These are phyloP conservation scores for Sugiyamaella boreocaroliniensis DNA, from an alignment of 805 yeast genomes.

Conservation along the genomic window DNA sequence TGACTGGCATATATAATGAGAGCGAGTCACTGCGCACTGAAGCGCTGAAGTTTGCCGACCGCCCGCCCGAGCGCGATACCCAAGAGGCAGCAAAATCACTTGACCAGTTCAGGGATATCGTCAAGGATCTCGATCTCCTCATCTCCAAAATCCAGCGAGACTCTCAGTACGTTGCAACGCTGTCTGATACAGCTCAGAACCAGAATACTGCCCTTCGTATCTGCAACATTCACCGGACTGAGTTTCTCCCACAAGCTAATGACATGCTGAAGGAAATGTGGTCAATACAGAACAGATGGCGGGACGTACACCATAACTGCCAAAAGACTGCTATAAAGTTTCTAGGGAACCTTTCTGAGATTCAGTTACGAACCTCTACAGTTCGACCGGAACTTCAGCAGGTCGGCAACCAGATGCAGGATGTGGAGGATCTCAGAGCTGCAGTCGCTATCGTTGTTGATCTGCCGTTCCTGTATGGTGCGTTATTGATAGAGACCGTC, in stretches of 20 bases:
- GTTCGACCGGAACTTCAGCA: conserved; percentile 25
- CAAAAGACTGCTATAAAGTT: conserved; percentile 5
- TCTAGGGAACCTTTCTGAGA: conserved; percentile 18
- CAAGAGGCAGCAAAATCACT: neutral
- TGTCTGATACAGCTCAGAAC: conserved; percentile 15
- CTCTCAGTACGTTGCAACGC: conserved; percentile 21
- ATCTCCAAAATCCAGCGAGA: conserved; percentile 22
- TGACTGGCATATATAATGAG: neutral
- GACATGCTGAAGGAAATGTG: conserved; percentile 20
- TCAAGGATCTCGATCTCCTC: conserved; percentile 24
- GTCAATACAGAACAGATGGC: conserved; percentile 12
- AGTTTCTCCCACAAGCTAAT: conserved; percentile 25
- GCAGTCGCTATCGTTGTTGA: conserved; percentile 31
- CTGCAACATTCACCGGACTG: conserved; percentile 24
- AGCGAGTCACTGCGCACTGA: neutral
- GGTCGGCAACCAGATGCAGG: conserved; percentile 20
- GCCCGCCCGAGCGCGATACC: neutral
- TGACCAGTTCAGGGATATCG: conserved; percentile 13
- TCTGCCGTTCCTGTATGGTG: conserved; percentile 34
- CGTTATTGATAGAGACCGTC: conserved; percentile 29
- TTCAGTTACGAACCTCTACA: conserved; percentile 26
- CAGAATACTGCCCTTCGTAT: conserved; percentile 18
- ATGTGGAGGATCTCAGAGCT: conserved; percentile 26
- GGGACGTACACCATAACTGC: neutral
- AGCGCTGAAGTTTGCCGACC: neutral